phyloP scores from a whole-genome alignment of 352 stramenopile species.

The Phytophthora hibernalis region DNA sequence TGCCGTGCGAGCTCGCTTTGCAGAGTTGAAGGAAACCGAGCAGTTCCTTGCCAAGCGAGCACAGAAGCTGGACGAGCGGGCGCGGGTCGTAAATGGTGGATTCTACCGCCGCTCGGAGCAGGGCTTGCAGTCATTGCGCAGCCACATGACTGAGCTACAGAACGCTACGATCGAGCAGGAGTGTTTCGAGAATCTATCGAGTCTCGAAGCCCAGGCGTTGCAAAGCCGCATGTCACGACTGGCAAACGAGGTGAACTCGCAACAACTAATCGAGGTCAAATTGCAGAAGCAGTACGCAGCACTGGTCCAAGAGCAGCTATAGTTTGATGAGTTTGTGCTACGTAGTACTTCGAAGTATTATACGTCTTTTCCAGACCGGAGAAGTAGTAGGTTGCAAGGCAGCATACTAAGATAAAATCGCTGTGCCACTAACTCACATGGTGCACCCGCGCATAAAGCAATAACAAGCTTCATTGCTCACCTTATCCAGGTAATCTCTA shows the following conservation, averaged over 20 bases:
- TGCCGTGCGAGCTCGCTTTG: slow-evolving; percentile 65
- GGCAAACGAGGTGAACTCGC: slow-evolving; percentile 77
- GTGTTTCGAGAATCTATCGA: slow-evolving; percentile 69
- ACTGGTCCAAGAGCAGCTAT: slow-evolving; percentile 44
- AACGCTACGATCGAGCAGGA: slow-evolving; percentile 70
- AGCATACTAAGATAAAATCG: neutral
- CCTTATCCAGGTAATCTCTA: slow-evolving; percentile 24
- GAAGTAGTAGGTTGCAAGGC: neutral
- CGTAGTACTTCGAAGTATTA: too few species aligned
- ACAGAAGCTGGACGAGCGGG: slow-evolving; percentile 79
- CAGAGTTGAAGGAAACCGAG: slow-evolving; percentile 71
- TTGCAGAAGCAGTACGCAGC: slow-evolving; percentile 82
- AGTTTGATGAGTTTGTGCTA: slow-evolving; percentile 3
- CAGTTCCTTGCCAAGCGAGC: slow-evolving; percentile 68
- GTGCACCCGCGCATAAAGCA: neutral
- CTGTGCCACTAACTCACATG: too few species aligned
- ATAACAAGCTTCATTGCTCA: neutral
- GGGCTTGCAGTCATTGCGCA: slow-evolving; percentile 42
- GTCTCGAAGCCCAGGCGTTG: slow-evolving; percentile 63
- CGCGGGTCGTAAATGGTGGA: slow-evolving; percentile 66
- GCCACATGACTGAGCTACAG: slow-evolving; percentile 51
- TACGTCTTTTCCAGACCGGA: too few species aligned
- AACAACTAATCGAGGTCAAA: slow-evolving; percentile 79
- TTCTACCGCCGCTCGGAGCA: slow-evolving; percentile 59
- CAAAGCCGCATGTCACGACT: slow-evolving; percentile 68